These are phyloP conservation scores for Diophrys appendiculata DNA, from an alignment of 73 alveolate genomes.

Conservation along the genomic window DNA sequence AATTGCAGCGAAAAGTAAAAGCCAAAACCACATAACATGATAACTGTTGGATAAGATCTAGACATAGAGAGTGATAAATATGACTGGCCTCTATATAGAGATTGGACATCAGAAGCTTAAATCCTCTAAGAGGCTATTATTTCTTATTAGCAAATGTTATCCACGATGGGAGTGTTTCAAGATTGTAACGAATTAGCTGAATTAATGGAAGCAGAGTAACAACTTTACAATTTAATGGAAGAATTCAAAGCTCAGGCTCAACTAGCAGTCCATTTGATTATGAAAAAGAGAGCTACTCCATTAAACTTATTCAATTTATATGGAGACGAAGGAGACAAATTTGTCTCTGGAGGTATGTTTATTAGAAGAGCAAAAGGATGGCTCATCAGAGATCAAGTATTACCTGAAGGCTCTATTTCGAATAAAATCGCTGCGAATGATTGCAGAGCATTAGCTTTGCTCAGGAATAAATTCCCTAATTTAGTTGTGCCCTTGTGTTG, in stretches of 20 bases:
- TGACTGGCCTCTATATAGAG: conserved; percentile 63
- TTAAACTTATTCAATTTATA: conserved; percentile 53
- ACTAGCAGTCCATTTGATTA: conserved; percentile 52
- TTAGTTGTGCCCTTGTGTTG: conserved; percentile 51
- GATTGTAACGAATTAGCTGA: conserved; percentile 27
- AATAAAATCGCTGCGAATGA: conserved; percentile 50
- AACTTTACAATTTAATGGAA: conserved; percentile 10
- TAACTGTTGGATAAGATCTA: not conserved
- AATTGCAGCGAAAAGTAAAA: conserved; percentile 32
- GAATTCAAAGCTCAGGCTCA: conserved; percentile 46
- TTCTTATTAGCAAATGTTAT: conserved; percentile 8
- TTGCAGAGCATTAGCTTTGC: conserved; percentile 14
- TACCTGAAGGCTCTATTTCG: conserved; percentile 12
- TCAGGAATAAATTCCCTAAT: conserved; percentile 25
- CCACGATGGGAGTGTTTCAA: not conserved
- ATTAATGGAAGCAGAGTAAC: conserved; percentile 51
- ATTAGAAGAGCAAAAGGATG: conserved; percentile 52
- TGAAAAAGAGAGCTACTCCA: conserved; percentile 49
- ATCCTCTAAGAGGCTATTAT: conserved; percentile 19
- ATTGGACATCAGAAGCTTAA: conserved; percentile 56
- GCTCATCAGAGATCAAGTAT: conserved; percentile 26
- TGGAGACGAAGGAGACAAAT: conserved; percentile 68
- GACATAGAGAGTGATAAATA: conserved; percentile 30
- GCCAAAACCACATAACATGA: conserved; percentile 4
- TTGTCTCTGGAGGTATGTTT: conserved; percentile 50